Evolutionary conservation across 106 monocot species (phyloP).

Genomic region (Dendrobium nobile): DNA sequence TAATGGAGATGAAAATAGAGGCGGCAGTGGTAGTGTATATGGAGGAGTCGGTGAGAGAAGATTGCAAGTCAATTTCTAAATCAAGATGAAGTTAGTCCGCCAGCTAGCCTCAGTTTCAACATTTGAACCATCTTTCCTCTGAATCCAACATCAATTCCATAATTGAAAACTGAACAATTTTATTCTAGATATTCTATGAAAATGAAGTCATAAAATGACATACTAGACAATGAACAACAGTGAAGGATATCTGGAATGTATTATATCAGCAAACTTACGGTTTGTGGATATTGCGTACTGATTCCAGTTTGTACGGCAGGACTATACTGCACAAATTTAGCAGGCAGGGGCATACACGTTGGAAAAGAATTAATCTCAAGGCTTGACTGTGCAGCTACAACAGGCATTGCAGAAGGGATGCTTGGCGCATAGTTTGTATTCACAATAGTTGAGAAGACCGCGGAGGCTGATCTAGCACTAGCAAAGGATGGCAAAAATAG

Average conservation of each 20-base stretch:
- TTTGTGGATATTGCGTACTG: slow-evolving; percentile 23
- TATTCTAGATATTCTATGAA: neutral
- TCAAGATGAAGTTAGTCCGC: neutral
- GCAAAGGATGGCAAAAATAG: slow-evolving; percentile 35
- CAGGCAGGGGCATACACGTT: slow-evolving; percentile 13
- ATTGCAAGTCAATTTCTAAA: neutral
- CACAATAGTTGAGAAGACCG: slow-evolving; percentile 9
- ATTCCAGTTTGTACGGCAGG: slow-evolving; percentile 21
- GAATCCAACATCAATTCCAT: neutral
- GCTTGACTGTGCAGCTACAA: slow-evolving; percentile 13
- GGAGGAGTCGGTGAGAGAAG: neutral
- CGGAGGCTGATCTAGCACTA: slow-evolving; percentile 17
- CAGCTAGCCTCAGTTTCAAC: neutral
- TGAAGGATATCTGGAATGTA: neutral
- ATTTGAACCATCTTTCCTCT: neutral
- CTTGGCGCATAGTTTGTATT: slow-evolving; percentile 11
- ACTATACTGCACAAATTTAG: slow-evolving; percentile 32
- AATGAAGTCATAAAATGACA: neutral
- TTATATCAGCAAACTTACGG: slow-evolving; percentile 23
- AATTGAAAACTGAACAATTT: neutral
- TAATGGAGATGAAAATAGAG: neutral
- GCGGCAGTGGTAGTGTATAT: neutral
- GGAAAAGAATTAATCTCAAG: slow-evolving; percentile 24
- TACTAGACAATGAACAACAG: neutral
- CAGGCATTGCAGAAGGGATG: slow-evolving; percentile 13